Evolutionary conservation across 2,329 filamentous ascomycete genomes (phyloP), one percentile per base, ranked within the genome.

Genomic region (Trichoderma brevicompactum): DNA sequence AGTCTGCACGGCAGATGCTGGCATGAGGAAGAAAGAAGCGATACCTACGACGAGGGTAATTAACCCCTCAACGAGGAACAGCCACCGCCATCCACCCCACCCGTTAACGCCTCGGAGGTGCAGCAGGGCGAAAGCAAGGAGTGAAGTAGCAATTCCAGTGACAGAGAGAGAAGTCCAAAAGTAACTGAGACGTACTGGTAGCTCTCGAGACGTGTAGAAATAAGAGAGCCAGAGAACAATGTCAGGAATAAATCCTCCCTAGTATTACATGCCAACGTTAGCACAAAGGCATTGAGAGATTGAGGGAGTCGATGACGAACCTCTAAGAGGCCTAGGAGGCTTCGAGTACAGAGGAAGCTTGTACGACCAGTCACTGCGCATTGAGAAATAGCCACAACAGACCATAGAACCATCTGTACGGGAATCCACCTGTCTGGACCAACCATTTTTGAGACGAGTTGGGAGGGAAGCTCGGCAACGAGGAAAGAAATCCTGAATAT

Each of bases 151-250:
- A 12, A 62, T 62, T 7, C 58, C 58, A 23, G 58, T 62, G 0
- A 62, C 58, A 1, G 58, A 62, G 12, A 62, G 58, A 7, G 58
- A 62, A 7, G 58, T 62, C 58, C 58, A 62, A 44, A 62, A 62
- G 48, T 62, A 62, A 12, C 48, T 52, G n/a, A 62, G 48, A 7
- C 58, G 58, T 10, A 62, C 48, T 7, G 58, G 58, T 1, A 62
- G 48, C 48, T 62, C 58, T 7, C 58, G 58, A 2, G 58, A 62
- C 15, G 58, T 62, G 28, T 62, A 62, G 23, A 62, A 62, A 3
- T 62, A 62, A 5, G 58, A 62, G 0, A 62, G 58, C 58, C 58
- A 62, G 13, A 62, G 58, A 34, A 62, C 58, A 8, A 62, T 62
- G 12, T 62, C 58, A 8, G 58, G 58, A 36, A 62, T 62, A 23